Conservation (phyloP, 768 basidiomycete species). For the Filobasidium floriforme region DNA sequence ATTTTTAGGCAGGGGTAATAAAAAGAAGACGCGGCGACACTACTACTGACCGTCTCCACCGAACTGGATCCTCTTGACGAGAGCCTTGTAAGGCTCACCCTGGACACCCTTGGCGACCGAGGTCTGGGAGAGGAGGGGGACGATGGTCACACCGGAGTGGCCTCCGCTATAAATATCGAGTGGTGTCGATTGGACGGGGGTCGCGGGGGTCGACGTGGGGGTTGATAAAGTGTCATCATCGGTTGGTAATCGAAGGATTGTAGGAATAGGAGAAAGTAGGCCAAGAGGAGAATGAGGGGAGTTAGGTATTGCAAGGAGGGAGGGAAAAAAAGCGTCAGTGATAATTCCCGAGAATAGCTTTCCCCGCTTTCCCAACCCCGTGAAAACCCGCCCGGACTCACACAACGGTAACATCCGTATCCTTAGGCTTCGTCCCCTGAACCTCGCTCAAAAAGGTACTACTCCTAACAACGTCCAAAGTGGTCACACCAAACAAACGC, state of each 20-base stretch:
- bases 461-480: slow-evolving; percentile 94
- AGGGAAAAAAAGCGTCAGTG: background rate
- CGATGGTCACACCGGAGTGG: slow-evolving; percentile 94
- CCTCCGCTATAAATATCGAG: slow-evolving; percentile 66
- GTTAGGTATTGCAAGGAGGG: background rate
- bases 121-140: slow-evolving; percentile 85
- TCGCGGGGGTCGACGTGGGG: no score
- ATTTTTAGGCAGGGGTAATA: no score
- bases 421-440: slow-evolving; percentile 53
- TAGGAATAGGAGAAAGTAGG: slow-evolving; percentile 11
- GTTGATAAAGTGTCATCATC: no score
- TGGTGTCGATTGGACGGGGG: no score
- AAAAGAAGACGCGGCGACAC: no score
- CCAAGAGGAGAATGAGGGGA: background rate
- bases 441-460: slow-evolving; percentile 82
- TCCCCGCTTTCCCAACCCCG: no score
- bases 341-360: no score
- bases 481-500: slow-evolving; percentile 90
- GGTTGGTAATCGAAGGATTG: no score
- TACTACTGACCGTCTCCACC: slow-evolving; percentile 74
- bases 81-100: slow-evolving; percentile 50
- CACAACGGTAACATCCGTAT: slow-evolving; percentile 72
- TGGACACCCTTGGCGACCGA: slow-evolving; percentile 49
- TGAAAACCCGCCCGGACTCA: no score
- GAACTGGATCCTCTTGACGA: slow-evolving; percentile 90